These are phyloP conservation scores for Boletus reticulatus DNA, from an alignment of 768 basidiomycete species.

Conservation along the genomic window DNA sequence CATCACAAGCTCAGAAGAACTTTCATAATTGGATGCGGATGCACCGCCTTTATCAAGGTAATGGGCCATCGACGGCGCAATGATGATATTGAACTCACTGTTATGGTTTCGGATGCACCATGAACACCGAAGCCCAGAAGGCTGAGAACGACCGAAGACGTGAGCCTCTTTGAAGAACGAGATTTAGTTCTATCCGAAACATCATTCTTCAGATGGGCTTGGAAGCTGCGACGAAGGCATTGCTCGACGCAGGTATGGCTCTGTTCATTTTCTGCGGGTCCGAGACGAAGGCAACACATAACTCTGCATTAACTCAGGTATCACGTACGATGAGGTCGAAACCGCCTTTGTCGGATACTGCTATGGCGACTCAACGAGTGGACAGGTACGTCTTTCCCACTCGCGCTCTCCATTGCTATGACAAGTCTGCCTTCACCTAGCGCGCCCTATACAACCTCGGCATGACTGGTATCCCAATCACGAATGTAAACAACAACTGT, in stretches of 20 bases:
- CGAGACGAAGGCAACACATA: background rate
- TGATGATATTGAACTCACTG: background rate
- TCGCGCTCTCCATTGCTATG: background rate
- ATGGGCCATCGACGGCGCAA: background rate
- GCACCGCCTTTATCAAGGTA: slow-evolving; percentile 22
- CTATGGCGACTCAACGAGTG: slow-evolving; percentile 77
- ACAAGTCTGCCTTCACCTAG: slow-evolving; percentile 32
- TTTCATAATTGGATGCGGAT: slow-evolving; percentile 20
- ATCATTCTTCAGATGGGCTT: slow-evolving; percentile 65
- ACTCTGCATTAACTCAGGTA: slow-evolving; percentile 42
- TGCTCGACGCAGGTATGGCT: slow-evolving; percentile 72
- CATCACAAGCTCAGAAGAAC: slow-evolving; percentile 9
- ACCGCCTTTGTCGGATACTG: slow-evolving; percentile 76
- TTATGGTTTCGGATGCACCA: background rate
- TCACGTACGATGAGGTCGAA: slow-evolving; percentile 76
- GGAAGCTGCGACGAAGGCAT: slow-evolving; percentile 83
- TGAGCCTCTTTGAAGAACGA: slow-evolving; percentile 28
- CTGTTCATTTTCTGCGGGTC: background rate
- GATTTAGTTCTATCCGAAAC: background rate
- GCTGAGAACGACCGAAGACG: slow-evolving; percentile 67
- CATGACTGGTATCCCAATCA: slow-evolving; percentile 78
- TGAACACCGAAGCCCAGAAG: slow-evolving; percentile 54
- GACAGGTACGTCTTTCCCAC: slow-evolving; percentile 49
- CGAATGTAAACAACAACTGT: slow-evolving; percentile 88
- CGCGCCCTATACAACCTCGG: slow-evolving; percentile 81